Conservation (phyloP, 768 basidiomycete species). For the Favolaschia claudopus region DNA sequence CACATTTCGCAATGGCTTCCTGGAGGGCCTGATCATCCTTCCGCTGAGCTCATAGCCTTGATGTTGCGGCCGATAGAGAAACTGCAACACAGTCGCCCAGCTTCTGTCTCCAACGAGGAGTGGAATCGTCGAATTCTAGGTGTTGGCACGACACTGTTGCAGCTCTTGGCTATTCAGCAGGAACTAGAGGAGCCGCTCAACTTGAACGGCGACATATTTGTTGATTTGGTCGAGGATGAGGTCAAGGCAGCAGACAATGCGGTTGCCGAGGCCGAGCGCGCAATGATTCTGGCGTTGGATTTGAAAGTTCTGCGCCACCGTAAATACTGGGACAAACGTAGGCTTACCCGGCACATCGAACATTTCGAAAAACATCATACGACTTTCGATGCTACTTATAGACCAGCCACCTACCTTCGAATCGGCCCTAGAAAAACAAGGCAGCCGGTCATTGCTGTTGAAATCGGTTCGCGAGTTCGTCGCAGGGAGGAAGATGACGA, state of each 20-base stretch:
- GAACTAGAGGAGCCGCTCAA: slow-evolving; percentile 4
- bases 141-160: neutral
- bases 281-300: neutral
- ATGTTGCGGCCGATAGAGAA: neutral
- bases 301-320: neutral
- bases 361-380: neutral
- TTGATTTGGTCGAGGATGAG: neutral
- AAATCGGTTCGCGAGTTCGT: no score
- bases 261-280: neutral
- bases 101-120: neutral
- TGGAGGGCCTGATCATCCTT: no score
- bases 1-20: neutral
- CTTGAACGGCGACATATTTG: neutral
- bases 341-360: neutral
- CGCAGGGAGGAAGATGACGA: no score
- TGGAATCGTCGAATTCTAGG: neutral
- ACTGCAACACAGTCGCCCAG: neutral
- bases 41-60: neutral
- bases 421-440: no score
- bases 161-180: slow-evolving; percentile 1
- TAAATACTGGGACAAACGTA: neutral
- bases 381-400: neutral
- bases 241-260: neutral
- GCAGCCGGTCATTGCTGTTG: no score
- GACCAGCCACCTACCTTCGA: neutral